Conservation (phyloP, 164 flowering plant genomes). For the Aristolochia fimbriata region DNA sequence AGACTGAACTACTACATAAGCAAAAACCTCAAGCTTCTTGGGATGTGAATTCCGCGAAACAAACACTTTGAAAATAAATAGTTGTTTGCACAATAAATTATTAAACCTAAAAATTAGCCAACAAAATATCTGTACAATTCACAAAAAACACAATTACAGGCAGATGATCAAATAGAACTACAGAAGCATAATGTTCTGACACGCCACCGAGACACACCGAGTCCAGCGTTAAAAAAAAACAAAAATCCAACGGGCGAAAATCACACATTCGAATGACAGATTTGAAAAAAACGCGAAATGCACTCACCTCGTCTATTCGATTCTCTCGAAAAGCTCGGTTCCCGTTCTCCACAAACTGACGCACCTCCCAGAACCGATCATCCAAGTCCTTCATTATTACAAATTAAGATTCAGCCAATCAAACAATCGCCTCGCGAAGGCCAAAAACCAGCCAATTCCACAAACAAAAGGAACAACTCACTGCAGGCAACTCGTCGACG, state of each 20-base stretch:
- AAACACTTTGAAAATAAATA: too few species aligned
- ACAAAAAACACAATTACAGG: not conserved
- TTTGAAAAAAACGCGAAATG: not conserved
- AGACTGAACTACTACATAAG: too few species aligned
- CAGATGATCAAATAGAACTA: not conserved
- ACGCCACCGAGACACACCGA: not conserved
- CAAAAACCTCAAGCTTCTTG: too few species aligned
- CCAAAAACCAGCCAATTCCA: not conserved
- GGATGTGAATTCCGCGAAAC: too few species aligned
- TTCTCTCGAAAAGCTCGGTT: constrained; percentile 55
- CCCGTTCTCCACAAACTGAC: constrained; percentile 49
- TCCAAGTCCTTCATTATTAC: constrained; percentile 36
- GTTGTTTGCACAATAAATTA: too few species aligned
- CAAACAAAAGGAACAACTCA: constrained; percentile 6
- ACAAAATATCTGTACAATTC: not conserved
- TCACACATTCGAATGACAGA: not conserved
- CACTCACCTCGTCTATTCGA: constrained; percentile 37
- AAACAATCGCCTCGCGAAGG: constrained; percentile 1
- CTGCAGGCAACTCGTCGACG: constrained; percentile 57
- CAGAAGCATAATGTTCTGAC: too few species aligned
- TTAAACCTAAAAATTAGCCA: not conserved
- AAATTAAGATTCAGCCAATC: not conserved
- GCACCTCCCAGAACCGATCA: constrained; percentile 40
- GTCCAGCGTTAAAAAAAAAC: not conserved
- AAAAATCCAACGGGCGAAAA: not conserved